Base-by-base conservation (phyloP, 495 filamentous ascomycete genomes). In the Terfezia claveryi region DNA sequence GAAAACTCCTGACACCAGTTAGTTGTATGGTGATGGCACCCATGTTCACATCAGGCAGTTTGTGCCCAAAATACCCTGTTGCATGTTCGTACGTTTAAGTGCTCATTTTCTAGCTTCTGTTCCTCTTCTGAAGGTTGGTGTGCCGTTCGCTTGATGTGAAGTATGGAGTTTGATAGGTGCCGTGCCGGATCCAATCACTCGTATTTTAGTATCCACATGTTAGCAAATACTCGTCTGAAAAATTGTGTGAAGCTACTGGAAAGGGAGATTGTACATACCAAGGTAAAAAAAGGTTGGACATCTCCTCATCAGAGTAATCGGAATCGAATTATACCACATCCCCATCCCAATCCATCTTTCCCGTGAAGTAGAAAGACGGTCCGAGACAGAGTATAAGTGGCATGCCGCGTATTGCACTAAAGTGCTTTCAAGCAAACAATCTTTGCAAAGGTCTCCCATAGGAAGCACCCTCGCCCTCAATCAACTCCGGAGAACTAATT, bases 321-420 rank as follows among this genome's bases (percentile, higher is more conserved):
- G 88, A 94, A 94, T 95, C 83, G 87, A 92, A 92, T 94, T 82
- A 79, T 86, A 81, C 79, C 75, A 68, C 65, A 64, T 68, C 65
- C 64, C 58, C 51, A 54, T 56, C 55, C 54, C 67, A 32, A 32
- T 32, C 27, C 27, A 32, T 32, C 41, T 9, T 46, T 46, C 41
- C 41, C 41, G 8, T 32, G 7, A 32, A 32, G 27, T 32, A 32
- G 27, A 32, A 32, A 7, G 27, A 32, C 52, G 38, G 23, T 7
- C n/a, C 52, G 55, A 66, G 62, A 69, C 68, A 54, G 53, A 65
- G 68, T 64, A 64, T 67, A 62, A 68, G 64, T 61, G 73, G 75
- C 74, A 94, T 80, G 87, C 89, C 77, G 86, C 88, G 85, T 87
- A 96, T 96, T 89, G 88, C 82, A 94, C 88, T 96, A 75, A 89